Evolutionary conservation across 176 grass and related monocot genomes (phyloP), one percentile per base, ranked within the genome.

Genomic region (Oryza coarctata): DNA sequence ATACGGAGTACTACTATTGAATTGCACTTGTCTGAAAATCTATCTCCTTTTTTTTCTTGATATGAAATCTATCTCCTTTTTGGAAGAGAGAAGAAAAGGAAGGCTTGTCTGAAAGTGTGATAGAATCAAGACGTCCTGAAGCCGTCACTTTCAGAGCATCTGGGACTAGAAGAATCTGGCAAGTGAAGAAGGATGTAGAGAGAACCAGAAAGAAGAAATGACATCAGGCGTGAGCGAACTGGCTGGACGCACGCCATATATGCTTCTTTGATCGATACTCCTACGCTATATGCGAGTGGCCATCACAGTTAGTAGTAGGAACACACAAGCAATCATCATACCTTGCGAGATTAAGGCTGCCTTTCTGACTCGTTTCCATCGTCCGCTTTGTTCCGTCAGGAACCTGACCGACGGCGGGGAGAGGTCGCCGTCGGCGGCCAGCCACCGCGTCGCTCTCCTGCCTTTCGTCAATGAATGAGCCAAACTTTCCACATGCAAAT

Each of bases 391-490:
- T 28, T 20, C 36, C 25, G 15, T 18, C 60, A 13, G n/a, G 9
- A 14, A 25, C 28, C 25, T n/a, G 2, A 3, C 33, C 18, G 32
- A 20, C 49, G 0, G 52, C 52, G 20, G 20, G 52, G 15, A 6
- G 49, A 7, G 7, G 49, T 78, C 74, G 75, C 57, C 68, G 29
- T 71, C 74, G 17, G 15, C 68, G 58, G 68, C 76, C 75, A 57
- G 83, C 66, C 68, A 80, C 63, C 41, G 18, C 63, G 77, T 69
- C 78, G n/a, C 44, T 43, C 44, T 79, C 50, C 20, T 35, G 45
- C 62, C 77, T 65, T 73, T 55, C 58, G 28, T 78, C 12, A 71
- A 71, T 81, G 67, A 81, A 81, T 31, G 23, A 57, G 26, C 64
- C 63, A 47, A 43, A 32, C 45, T 65, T 44, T 29, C 12, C 55